Percentiles rank a stretch among this genome's conserved stretches.
Evolutionary conservation across 768 basidiomycete genomes (phyloP).

Genomic region (Steccherinum ochraceum): DNA sequence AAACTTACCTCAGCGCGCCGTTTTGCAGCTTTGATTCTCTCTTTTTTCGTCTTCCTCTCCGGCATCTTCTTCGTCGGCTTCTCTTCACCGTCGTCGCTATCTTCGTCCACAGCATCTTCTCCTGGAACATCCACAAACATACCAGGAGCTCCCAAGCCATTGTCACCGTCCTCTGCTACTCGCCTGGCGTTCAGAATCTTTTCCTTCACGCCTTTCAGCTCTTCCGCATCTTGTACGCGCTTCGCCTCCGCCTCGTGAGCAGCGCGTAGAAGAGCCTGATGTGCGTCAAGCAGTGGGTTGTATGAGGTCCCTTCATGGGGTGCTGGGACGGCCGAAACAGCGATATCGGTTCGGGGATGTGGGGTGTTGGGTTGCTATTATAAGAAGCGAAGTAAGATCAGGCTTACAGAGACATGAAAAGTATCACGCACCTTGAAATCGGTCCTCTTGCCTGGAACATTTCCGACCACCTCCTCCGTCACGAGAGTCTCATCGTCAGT

Average conservation of each 20-base stretch:
- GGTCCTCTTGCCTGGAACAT: conserved; percentile 32
- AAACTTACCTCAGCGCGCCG: conserved; percentile 54
- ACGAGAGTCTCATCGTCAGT: conserved; percentile 14
- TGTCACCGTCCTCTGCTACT: conserved; percentile 23
- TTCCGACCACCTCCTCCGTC: conserved; percentile 30
- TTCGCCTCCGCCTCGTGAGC: conserved; percentile 65
- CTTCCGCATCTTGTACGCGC: conserved; percentile 45
- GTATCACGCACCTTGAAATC: conserved; percentile 42
- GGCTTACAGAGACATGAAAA: not conserved
- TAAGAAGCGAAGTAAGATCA: not conserved
- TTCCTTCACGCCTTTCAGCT: conserved; percentile 45
- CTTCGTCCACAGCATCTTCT: conserved; percentile 21
- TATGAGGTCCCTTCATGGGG: conserved; percentile 87
- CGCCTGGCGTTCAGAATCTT: conserved; percentile 46
- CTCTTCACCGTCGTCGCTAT: conserved; percentile 20
- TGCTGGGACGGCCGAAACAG: conserved; percentile 55
- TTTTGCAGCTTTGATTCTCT: conserved; percentile 62
- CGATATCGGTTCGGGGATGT: conserved; percentile 47
- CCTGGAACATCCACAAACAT: conserved; percentile 49
- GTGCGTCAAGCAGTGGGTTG: conserved; percentile 73
- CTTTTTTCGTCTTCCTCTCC: conserved; percentile 53
- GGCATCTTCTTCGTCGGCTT: conserved; percentile 35
- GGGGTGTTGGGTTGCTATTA: conserved; percentile 41
- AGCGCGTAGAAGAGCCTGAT: conserved; percentile 60
- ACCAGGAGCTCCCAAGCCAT: conserved; percentile 37